A percentile compares a stretch with the other conserved stretches of the same genome.
phyloP scores from a whole-genome alignment of 2,329 filamentous ascomycete species.

The Aspergillus sclerotialis region DNA sequence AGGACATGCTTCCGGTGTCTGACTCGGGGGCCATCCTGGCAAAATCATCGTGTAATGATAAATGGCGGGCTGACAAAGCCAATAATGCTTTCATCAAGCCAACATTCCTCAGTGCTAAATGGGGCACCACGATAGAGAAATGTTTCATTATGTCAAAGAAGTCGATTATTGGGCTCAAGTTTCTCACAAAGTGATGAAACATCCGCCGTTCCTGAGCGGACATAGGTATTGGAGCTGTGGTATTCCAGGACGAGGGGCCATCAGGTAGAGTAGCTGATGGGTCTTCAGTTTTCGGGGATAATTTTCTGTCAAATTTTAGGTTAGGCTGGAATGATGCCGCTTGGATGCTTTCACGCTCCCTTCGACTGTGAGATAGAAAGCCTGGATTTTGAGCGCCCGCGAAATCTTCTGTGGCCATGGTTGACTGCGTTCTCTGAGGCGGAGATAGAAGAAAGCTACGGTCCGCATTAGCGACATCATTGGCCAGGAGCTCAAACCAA shows the following conservation, averaged over 20 bases:
- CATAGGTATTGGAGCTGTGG: constrained; percentile 7
- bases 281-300: constrained; percentile 16
- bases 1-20: background rate
- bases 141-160: constrained; percentile 37
- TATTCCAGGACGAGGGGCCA: constrained; percentile 9
- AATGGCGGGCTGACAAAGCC: constrained; percentile 49
- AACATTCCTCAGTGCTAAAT: constrained; percentile 44
- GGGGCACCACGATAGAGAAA: constrained; percentile 30
- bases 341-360: constrained; percentile 15
- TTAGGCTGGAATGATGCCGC: constrained; percentile 9
- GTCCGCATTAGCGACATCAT: constrained; percentile 13
- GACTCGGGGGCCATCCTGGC: no score
- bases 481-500: constrained; percentile 39
- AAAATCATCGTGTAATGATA: constrained; percentile 1
- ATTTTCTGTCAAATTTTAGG: constrained; percentile 11
- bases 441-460: constrained; percentile 10
- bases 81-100: constrained; percentile 53
- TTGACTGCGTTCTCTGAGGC: constrained; percentile 9
- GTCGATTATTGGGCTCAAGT: constrained; percentile 34
- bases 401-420: constrained; percentile 13
- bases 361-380: constrained; percentile 4
- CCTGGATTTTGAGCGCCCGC: constrained; percentile 6
- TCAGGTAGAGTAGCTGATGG: constrained; percentile 5
- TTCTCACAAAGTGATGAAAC: constrained; percentile 10
- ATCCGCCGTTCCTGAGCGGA: constrained; percentile 6